A percentile compares a stretch with the other conserved stretches of the same genome.
phyloP scores from a whole-genome alignment of 345 rosid genomes.

The Anacardium occidentale region DNA sequence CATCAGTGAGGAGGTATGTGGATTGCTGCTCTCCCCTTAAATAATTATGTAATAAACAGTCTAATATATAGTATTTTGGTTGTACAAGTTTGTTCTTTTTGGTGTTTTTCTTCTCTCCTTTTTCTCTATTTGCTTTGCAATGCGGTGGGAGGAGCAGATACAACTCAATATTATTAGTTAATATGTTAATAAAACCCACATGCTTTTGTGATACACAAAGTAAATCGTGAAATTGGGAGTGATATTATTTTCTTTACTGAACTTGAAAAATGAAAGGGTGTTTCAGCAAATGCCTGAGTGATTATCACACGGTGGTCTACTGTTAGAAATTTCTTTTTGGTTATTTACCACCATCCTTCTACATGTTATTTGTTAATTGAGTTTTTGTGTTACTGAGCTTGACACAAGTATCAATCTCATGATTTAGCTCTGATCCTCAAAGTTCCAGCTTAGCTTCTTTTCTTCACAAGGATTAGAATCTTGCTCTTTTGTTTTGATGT shows the following conservation, averaged over 20 bases:
- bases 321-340: background rate
- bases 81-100: background rate
- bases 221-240: background rate
- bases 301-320: background rate
- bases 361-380: too few species aligned
- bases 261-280: background rate
- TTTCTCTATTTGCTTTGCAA: too few species aligned
- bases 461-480: background rate
- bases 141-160: background rate
- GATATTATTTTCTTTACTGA: background rate
- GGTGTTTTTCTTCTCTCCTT: background rate
- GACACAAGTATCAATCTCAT: background rate
- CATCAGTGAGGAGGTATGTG: conserved; percentile 63
- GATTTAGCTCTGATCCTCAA: background rate
- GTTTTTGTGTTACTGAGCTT: background rate
- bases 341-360: too few species aligned
- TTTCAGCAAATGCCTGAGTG: background rate
- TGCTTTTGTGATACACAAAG: background rate
- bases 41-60: background rate
- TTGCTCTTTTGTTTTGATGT: background rate
- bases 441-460: background rate
- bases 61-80: background rate
- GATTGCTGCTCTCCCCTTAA: background rate
- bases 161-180: background rate
- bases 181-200: background rate